phyloP scores from a whole-genome alignment of 1,139 yeast genomes.

The Suhomyces ambrosiae region DNA sequence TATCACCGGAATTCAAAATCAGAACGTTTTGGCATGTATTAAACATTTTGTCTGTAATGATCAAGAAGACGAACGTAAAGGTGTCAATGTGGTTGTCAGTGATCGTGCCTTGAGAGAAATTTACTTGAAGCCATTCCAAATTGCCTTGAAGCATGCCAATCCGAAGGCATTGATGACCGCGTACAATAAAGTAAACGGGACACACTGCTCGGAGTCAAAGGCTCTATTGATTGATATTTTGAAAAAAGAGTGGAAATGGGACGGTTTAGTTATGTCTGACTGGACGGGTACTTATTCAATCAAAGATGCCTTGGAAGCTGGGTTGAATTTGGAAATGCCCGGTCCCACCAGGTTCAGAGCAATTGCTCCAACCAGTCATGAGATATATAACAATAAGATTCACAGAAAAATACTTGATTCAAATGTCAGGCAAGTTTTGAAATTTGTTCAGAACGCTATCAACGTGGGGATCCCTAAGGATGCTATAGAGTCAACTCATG shows the following conservation, averaged over 20 bases:
- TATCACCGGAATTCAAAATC: slow-evolving; percentile 33
- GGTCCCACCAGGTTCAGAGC: slow-evolving; percentile 22
- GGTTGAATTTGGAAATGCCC: slow-evolving; percentile 26
- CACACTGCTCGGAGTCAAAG: slow-evolving; percentile 19
- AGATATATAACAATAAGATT: slow-evolving; percentile 16
- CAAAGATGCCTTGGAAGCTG: slow-evolving; percentile 21
- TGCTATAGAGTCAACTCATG: slow-evolving; percentile 41
- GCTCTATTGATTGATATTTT: slow-evolving; percentile 20
- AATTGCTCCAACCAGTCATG: slow-evolving; percentile 17
- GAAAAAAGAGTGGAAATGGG: slow-evolving; percentile 22
- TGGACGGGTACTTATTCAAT: slow-evolving; percentile 23
- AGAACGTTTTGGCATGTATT: slow-evolving; percentile 20
- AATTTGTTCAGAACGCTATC: slow-evolving; percentile 46
- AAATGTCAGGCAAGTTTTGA: slow-evolving; percentile 48
- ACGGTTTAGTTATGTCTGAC: slow-evolving; percentile 23
- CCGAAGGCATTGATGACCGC: slow-evolving; percentile 24
- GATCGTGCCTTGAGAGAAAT: slow-evolving; percentile 25
- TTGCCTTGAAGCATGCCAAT: slow-evolving; percentile 20
- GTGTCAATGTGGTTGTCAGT: slow-evolving; percentile 20
- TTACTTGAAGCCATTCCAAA: slow-evolving; percentile 24
- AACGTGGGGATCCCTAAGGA: slow-evolving; percentile 47
- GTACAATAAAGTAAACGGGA: slow-evolving; percentile 23
- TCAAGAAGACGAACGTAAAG: slow-evolving; percentile 20
- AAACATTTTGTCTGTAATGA: slow-evolving; percentile 23
- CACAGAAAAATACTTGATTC: slow-evolving; percentile 39